Conservation (phyloP, 345 rosid genomes). For the Populus pruinosa region DNA sequence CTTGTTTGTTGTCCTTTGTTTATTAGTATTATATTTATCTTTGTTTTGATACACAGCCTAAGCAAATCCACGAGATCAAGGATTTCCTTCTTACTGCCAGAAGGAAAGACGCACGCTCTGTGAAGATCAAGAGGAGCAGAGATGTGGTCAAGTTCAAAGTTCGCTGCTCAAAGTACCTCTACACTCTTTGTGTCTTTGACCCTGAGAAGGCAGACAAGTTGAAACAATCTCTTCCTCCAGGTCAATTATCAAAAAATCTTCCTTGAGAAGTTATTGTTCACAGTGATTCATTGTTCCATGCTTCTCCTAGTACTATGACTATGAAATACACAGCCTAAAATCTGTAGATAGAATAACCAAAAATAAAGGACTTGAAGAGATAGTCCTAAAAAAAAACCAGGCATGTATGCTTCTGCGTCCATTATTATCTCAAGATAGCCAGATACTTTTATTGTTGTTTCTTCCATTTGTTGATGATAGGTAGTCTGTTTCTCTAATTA, state of each 20-base stretch:
- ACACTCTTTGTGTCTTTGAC: slow-evolving; percentile 85
- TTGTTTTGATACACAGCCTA: slow-evolving; percentile 47
- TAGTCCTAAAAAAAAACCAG: not conserved
- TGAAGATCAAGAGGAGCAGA: slow-evolving; percentile 83
- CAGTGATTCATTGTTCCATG: not conserved
- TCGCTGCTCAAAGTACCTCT: slow-evolving; percentile 84
- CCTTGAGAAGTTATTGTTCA: not conserved
- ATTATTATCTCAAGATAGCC: not conserved
- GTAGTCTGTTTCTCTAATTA: not conserved
- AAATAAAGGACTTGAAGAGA: not conserved
- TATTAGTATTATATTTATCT: not conserved
- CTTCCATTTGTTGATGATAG: not conserved
- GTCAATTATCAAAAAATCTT: slow-evolving; percentile 23
- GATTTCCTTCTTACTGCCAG: slow-evolving; percentile 95
- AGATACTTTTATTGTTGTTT: not conserved
- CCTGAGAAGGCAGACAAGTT: slow-evolving; percentile 88
- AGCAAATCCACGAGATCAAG: slow-evolving; percentile 92
- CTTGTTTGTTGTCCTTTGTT: not conserved
- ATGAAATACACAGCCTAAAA: not conserved
- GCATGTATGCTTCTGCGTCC: not conserved
- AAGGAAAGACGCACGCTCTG: slow-evolving; percentile 89
- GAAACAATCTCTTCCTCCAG: slow-evolving; percentile 98
- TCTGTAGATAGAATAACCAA: not conserved
- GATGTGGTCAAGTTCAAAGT: slow-evolving; percentile 91
- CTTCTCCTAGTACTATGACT: not conserved